These are phyloP conservation scores for Leishmania aethiopica DNA, from an alignment of 208 protist species.

Conservation along the genomic window DNA sequence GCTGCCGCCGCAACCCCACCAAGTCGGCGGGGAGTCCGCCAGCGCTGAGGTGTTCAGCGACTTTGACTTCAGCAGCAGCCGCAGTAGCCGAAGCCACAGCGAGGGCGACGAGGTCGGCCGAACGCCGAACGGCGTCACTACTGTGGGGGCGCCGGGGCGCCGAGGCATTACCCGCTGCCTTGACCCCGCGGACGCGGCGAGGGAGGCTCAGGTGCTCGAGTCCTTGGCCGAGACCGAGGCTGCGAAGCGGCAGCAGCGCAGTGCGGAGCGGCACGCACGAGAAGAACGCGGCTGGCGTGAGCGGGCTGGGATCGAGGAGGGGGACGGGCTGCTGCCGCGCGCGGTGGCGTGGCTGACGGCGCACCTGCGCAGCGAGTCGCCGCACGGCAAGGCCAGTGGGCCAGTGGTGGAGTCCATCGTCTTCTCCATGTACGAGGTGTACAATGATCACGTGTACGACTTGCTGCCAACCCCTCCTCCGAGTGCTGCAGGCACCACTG, in stretches of 20 bases:
- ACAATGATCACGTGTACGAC: slow-evolving; percentile 48
- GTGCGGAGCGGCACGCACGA: slow-evolving; percentile 9
- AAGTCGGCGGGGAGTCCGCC: background rate
- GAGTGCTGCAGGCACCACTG: background rate
- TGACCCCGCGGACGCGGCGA: slow-evolving; percentile 19
- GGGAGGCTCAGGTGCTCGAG: slow-evolving; percentile 13
- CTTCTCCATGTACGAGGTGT: slow-evolving; percentile 50
- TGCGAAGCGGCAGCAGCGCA: slow-evolving; percentile 11
- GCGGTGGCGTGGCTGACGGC: slow-evolving; percentile 48
- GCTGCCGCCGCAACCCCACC: slow-evolving; percentile 8
- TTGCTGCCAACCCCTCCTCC: slow-evolving; percentile 21
- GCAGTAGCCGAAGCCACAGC: background rate
- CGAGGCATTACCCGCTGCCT: slow-evolving; percentile 28
- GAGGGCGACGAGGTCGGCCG: background rate
- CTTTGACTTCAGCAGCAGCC: background rate
- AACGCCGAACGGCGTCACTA: slow-evolving; percentile 6
- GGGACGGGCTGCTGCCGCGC: slow-evolving; percentile 43
- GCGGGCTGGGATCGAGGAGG: slow-evolving; percentile 11
- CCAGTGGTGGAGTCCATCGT: slow-evolving; percentile 34
- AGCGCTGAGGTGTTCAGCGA: background rate
- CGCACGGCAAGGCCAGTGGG: background rate
- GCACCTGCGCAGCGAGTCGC: slow-evolving; percentile 12
- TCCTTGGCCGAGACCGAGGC: slow-evolving; percentile 10
- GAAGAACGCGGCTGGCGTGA: slow-evolving; percentile 26
- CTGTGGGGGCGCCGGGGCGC: background rate